Base-by-base conservation (phyloP, 2,329 filamentous ascomycete genomes). In the Aspergillus tubingensis region DNA sequence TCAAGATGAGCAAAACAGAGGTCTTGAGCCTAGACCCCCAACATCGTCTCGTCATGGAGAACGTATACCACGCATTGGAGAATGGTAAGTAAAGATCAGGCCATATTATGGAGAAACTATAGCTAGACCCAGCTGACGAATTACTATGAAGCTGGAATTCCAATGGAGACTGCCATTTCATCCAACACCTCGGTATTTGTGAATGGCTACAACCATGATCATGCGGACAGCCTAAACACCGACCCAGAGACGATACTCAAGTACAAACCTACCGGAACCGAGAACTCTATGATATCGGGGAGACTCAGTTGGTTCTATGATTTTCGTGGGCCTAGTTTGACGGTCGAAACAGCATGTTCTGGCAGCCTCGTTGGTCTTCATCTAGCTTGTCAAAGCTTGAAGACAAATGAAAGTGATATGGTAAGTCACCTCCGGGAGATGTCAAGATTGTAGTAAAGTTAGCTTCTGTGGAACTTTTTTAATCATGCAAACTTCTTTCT, bases 301-400 rank as follows among this genome's bases (percentile, higher is more conserved):
- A 52, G 70, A 19, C 25, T 27, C 25, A 27, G 25, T 27, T 27
- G 25, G 25, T 27, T 27, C 25, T 27, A 27, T 2, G 25, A 27
- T 27, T 67, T 71, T 15, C 64, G 65, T 32, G 68, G 65, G 19
- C 67, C 69, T 10, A 76, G 74, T 44, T 67, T 74, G 65, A 71
- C 69, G 0, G 66, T 79, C 6, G 71, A 75, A n/a, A 81, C 79
- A 0, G 79, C 73, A 2, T 80, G 79, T 52, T 80, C 77, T 0
- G 73, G 77, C 3, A 72, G 76, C 6, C 53, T 80, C 11, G 67
- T 73, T 2, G 71, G 63, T 5, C 62, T 81, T 5, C 70, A 80
- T 50, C 66, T 74, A 27, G 78, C 78, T 8, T 77, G 75, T n/a
- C 67, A 70, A n/a, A 70, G 68, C 13, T 43, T 71, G 8, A 63